Base-by-base conservation (phyloP, 306 rosid genomes). In the Rosa lucieae region DNA sequence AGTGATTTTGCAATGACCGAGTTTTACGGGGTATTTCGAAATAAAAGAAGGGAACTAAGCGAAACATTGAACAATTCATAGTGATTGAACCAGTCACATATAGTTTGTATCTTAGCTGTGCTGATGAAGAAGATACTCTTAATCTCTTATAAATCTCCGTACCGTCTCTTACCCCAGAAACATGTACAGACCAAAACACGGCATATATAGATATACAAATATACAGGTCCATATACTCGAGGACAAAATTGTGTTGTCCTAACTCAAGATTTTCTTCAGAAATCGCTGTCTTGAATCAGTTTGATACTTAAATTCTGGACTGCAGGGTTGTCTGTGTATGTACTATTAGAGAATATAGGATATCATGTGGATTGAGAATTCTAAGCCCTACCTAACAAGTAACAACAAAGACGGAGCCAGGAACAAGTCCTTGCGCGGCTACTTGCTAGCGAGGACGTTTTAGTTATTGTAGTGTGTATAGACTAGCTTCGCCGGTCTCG, bases 1-100 rank as follows among this genome's bases (percentile, higher is more conserved):
- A 56, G 49, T 17, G 23, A 12, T 74, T 26, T 15, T 13, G 40
- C 2, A 40, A 23, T 13, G 59, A 75, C 58, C 70, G n/a, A 26
- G 70, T 58, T 74, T 74, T 43, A 23, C 9, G 52, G 55, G 18
- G 26, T 4, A 10, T 58, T 58, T 8, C 43, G 78, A 56, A 10
- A 10, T 3, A 53, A 73, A 65, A 65, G 21, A 65, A 29, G 15
- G 49, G 32, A 20, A 10, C 1, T 18, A 8, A 35, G 70, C 43
- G 5, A 67, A 56, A 56, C 26, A 21, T 58, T 74, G 69, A 42
- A 42, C 6, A 1, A 46, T 74, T 74, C 55, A 74, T 13, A 58
- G 51, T 18, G 42, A 44, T 44, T 74, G 78, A 75, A 75, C 17
- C 44, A 44, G 71, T 75, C 59, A 11, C 59, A 20, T 32, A 61